Percentiles rank a stretch among this genome's conserved stretches.
phyloP scores from a whole-genome alignment of 78 protist species.

The Dictyostelium capitatum region DNA sequence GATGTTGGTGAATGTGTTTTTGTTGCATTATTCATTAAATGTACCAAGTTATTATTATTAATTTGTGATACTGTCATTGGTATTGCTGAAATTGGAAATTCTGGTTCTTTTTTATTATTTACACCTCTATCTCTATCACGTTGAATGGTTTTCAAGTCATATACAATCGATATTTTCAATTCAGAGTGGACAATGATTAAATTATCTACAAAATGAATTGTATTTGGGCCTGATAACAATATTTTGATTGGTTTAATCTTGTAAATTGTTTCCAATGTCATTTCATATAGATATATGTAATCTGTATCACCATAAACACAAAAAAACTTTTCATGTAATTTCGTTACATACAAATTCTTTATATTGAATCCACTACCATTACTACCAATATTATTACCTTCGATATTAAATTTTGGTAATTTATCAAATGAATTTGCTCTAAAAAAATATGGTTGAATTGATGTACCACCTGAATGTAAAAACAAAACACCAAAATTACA shows the following conservation, averaged over 20 bases:
- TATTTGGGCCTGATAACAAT: conserved; percentile 39
- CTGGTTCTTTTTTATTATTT: background rate
- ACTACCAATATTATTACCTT: background rate
- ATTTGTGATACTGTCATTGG: conserved; percentile 29
- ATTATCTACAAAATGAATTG: conserved; percentile 74
- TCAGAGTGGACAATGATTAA: conserved; percentile 71
- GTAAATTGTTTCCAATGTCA: conserved; percentile 58
- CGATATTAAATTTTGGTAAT: conserved; percentile 47
- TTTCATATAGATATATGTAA: conserved; percentile 42
- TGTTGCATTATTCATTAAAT: conserved; percentile 17
- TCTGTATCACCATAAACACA: conserved; percentile 51
- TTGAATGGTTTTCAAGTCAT: conserved; percentile 56
- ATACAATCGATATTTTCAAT: conserved; percentile 36
- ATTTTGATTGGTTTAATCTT: conserved; percentile 42
- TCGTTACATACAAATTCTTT: conserved; percentile 36
- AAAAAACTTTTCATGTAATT: conserved; percentile 31
- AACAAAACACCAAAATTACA: conserved; percentile 46
- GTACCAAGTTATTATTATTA: background rate
- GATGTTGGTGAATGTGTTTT: conserved; percentile 24
- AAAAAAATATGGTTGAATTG: conserved; percentile 72
- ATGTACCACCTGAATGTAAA: conserved; percentile 64
- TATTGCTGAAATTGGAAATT: conserved; percentile 71
- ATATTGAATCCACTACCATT: conserved; percentile 9
- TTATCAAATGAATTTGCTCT: conserved; percentile 47
- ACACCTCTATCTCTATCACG: conserved; percentile 9